Evolutionary conservation across 768 basidiomycete species (phyloP), one percentile per base, ranked within the genome.

Genomic region (Boletus tylopilopsis): DNA sequence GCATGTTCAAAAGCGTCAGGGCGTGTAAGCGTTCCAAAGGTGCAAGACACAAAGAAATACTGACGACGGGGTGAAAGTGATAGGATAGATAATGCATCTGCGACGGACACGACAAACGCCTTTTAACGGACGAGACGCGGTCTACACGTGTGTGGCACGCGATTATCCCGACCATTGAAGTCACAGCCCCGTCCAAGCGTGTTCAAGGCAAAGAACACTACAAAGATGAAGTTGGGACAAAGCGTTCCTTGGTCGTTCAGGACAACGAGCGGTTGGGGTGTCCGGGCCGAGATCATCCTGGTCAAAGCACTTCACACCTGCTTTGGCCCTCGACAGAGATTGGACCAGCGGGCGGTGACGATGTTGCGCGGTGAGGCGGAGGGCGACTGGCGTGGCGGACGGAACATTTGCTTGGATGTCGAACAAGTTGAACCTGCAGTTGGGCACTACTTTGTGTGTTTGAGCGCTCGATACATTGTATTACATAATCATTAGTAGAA

Each of bases 91-190:
- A 36, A 58, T 58, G 50, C 55, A 55, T 66, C 45, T 43, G 58
- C 57, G 63, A 61, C 50, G 48, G 49, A 21, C 44, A 33, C 45
- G 46, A 54, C 38, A 44, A 55, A 47, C 49, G 49, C 51, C 57
- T 59, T 69, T 69, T 65, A 69, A 59, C 32, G 55, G 52, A 58
- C 55, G 60, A 54, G 62, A 67, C 61, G 63, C 30, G 58, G 59
- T 45, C 55, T 51, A 57, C 61, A 68, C 67, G 63, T 67, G 67
- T 59, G 58, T 19, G 41, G 48, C 63, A 69, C 63, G 61, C 67
- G 61, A 66, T 54, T 53, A 63, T 61, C 63, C 55, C 51, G 54
- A 55, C 56, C 40, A 55, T 44, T 49, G 35, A 23, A 13, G 47
- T 24, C 52, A 57, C 45, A 25, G 7, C 33, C 41, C 42, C 41